Evolutionary conservation across 2,329 filamentous ascomycete species (phyloP), one percentile per base, ranked within the genome.

Genomic region (Trichoderma koningiopsis): DNA sequence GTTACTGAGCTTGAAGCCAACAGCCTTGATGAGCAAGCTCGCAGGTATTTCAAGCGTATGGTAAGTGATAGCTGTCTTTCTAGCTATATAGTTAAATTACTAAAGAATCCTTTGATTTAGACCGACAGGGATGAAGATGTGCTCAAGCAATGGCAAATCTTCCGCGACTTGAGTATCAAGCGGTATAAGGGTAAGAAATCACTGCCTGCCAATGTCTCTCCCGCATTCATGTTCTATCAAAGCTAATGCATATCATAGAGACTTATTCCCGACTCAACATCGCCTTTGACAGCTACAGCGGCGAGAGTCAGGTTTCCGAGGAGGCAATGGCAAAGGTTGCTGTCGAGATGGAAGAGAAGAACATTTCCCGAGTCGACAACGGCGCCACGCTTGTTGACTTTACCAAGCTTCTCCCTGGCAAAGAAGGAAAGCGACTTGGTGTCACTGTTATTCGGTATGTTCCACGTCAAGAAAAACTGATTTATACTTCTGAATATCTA

Each of bases 331-430:
- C 87, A 57, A 83, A 85, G 69, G 84, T 89, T 0, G 88, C 88
- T 37, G 81, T 87, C 74, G 82, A 86, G 72, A 84, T 94, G 79
- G 84, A 85, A 69, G 87, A 90, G 22, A 89, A 87, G 78, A 84
- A 84, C 0, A 84, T 94, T 37, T 88, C 87, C 2, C 87, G 91
- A 75, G 88, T 92, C 77, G 89, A 89, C 31, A 85, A 91, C n/a
- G 91, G 91, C 52, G 90, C 91, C 58, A 85, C 89, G 73, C 87
- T 94, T 68, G 85, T 94, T 68, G 88, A 94, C 78, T 92, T 94
- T 76, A 82, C 86, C 65, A 89, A 91, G 76, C 87, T 91, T 70
- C 84, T 91, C 1, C 81, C 86, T 10, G 88, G 88, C 70, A 91
- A 91, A 80, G 81, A 85, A 68, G 89, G 88, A 72, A 92, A 92